Conservation (phyloP, 768 basidiomycete genomes). For the Podaxis sp. region DNA sequence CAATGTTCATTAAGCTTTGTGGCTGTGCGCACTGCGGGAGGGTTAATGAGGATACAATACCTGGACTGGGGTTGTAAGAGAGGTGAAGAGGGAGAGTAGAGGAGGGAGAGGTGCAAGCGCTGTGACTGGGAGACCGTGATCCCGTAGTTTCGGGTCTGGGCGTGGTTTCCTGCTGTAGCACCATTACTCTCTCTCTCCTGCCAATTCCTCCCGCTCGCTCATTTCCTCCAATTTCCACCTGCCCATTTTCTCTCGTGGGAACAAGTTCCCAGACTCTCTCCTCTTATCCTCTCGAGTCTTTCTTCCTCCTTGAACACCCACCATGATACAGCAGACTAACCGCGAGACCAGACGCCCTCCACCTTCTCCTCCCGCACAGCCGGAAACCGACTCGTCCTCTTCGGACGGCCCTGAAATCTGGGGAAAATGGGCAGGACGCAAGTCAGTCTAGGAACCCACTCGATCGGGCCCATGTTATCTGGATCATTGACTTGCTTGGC, state of each 20-base stretch:
- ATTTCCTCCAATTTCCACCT: background rate
- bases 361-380: conserved; percentile 19
- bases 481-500: conserved; percentile 17
- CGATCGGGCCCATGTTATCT: conserved; percentile 13
- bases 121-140: background rate
- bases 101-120: background rate
- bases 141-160: conserved; percentile 7
- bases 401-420: conserved; percentile 55
- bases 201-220: background rate
- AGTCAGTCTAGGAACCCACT: conserved; percentile 37
- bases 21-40: background rate
- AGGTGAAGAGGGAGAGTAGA: background rate
- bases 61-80: background rate
- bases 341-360: conserved; percentile 33
- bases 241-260: background rate
- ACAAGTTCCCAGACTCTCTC: conserved; percentile 11
- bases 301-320: conserved; percentile 17
- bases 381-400: conserved; percentile 23
- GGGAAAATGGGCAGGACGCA: conserved; percentile 69
- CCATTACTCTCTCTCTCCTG: no score
- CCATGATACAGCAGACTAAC: conserved; percentile 71
- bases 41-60: background rate
- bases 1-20: background rate
- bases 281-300: conserved; percentile 11
- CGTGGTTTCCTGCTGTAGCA: conserved; percentile 4